Base-by-base conservation (phyloP, 306 rosid species). In the Phaseolus lunatus region DNA sequence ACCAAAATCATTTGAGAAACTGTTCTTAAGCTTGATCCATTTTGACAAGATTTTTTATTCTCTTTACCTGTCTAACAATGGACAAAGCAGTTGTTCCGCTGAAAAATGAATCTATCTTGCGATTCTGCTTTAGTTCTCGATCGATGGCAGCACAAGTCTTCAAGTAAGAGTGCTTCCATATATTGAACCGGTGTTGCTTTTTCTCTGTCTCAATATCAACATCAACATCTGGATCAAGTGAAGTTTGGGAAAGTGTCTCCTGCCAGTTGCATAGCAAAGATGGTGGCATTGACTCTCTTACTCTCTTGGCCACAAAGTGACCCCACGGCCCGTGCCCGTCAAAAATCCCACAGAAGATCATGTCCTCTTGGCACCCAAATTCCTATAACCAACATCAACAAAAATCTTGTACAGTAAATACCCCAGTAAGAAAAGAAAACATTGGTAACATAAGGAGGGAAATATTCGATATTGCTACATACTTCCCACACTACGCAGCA, bases 321-420 rank as follows among this genome's bases (percentile, higher is more conserved):
- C 98, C 98, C 98, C 98, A 93, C 27, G 88, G 79, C 0, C 98
- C 98, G 27, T 93, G 98, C 43, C 98, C 98, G 45, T 93, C 98
- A 68, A 88, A 93, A 16, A 93, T 74, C 47, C 98, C 98, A 31
- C 98, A 93, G 76, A 88, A 91, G 14, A 91, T 80, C 92, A 88
- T 85, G 81, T 93, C 98, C 57, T 89, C 89, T 85, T 89, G 98
- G 88, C 92, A 89, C 16, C 98, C 98, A 80, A 93, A 93, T 85
- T 87, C 96, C 98, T 93, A 67, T 22, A 19, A 85, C 49, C 67
- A 50, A 75, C 77, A 56, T 65, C 20, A 31, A 3, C 22, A 26
- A 5, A 23, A 68, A 24, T 9, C 15, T 45, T 19, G 15, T 39
- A 3, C 26, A 27, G 61, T 31, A 49, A 18, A 27, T 27, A 22